Percentiles rank a stretch among this genome's conserved stretches.
phyloP scores from a whole-genome alignment of 495 filamentous ascomycete genomes.

The Talaromyces ruber region DNA sequence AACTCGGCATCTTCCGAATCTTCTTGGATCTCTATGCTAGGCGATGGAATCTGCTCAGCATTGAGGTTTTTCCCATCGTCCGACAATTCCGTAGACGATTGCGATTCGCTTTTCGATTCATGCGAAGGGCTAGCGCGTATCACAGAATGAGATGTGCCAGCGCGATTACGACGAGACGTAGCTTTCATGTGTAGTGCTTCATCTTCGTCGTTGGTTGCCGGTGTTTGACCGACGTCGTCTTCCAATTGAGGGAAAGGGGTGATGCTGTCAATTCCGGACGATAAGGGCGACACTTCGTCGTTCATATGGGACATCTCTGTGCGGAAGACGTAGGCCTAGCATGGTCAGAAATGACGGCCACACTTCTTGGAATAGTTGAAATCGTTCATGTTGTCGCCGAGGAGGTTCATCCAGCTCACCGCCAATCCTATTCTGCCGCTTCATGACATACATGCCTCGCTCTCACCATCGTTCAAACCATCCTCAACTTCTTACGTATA shows the following conservation, averaged over 20 bases:
- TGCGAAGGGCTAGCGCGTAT: background rate
- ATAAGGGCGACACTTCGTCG: constrained; percentile 4
- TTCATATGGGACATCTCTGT: background rate
- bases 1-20: constrained; percentile 33
- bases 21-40: constrained; percentile 1
- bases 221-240: background rate
- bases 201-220: background rate
- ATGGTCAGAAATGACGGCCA: background rate
- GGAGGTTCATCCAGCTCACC: background rate
- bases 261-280: constrained; percentile 7
- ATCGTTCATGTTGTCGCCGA: background rate
- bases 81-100: background rate
- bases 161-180: background rate
- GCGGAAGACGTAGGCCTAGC: background rate
- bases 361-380: background rate
- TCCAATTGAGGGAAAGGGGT: constrained; percentile 4
- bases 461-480: background rate
- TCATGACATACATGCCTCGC: background rate
- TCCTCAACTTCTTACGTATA: background rate
- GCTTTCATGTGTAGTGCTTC: constrained; percentile 2
- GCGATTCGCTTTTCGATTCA: background rate
- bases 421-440: background rate
- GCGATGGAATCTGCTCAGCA: background rate
- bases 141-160: background rate
- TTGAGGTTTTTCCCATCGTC: background rate